These are phyloP conservation scores for Asparagopsis taxiformis DNA, from an alignment of 31 red algal species.

Conservation along the genomic window DNA sequence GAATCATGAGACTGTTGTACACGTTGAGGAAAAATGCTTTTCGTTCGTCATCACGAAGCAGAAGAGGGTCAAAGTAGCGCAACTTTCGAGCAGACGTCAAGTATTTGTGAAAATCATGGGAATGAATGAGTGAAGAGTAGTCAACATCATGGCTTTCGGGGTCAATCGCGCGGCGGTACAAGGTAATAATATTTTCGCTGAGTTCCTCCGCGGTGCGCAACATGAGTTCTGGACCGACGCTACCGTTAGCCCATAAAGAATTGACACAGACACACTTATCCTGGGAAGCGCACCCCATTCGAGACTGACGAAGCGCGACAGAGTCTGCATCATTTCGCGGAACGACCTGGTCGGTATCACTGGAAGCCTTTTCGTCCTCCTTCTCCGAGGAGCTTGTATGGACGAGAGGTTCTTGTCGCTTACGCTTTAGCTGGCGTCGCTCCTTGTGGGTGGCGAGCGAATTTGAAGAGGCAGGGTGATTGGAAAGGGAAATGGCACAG, in stretches of 20 bases:
- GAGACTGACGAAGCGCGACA: not conserved
- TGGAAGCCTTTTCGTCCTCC: not conserved
- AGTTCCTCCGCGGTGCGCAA: conserved; percentile 48
- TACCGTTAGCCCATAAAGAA: conserved; percentile 17
- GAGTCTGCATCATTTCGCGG: not conserved
- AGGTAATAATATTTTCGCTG: conserved; percentile 19
- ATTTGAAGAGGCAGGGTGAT: not conserved
- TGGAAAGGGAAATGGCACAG: conserved; percentile 26
- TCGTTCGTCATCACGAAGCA: conserved; percentile 40
- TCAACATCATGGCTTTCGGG: conserved; percentile 22
- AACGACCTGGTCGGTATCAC: conserved; percentile 6
- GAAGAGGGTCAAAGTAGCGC: conserved; percentile 62
- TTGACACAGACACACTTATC: conserved; percentile 21
- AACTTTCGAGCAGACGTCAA: conserved; percentile 50
- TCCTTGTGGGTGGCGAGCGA: not conserved
- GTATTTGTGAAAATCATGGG: conserved; percentile 47
- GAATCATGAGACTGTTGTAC: conserved; percentile 90
- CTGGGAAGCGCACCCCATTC: not conserved
- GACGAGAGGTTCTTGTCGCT: not conserved
- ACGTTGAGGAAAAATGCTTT: conserved; percentile 93
- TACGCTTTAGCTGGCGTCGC: not conserved
- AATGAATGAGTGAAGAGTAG: conserved; percentile 27
- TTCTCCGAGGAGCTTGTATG: not conserved
- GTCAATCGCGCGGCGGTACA: conserved; percentile 46
- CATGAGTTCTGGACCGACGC: conserved; percentile 43